These are phyloP conservation scores for Ophiorrhiza pumila DNA, from an alignment of 257 asterid genomes.

Conservation along the genomic window DNA sequence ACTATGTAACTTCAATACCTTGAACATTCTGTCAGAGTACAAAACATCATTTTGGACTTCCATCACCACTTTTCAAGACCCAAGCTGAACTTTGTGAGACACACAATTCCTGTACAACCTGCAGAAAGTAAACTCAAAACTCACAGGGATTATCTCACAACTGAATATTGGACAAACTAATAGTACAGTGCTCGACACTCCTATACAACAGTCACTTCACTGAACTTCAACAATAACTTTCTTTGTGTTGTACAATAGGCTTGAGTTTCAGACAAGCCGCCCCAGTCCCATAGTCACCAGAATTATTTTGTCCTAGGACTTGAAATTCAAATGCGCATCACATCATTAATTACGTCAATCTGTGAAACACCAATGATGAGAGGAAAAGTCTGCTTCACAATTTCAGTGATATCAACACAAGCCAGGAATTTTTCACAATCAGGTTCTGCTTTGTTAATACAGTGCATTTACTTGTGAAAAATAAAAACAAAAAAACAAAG, in stretches of 20 bases:
- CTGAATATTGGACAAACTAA: background rate
- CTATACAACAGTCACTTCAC: background rate
- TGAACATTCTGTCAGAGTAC: background rate
- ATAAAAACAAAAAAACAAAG: background rate
- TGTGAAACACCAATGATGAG: background rate
- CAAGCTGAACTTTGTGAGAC: slow-evolving; percentile 54
- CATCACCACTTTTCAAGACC: slow-evolving; percentile 59
- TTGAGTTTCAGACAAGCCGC: background rate
- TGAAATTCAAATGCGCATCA: background rate
- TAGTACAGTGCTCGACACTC: background rate
- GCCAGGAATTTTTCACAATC: background rate
- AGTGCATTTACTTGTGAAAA: background rate
- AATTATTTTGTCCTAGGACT: background rate
- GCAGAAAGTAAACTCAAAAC: slow-evolving; percentile 23
- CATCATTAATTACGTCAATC: background rate
- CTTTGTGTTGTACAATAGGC: background rate
- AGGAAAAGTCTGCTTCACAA: background rate
- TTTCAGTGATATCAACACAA: background rate
- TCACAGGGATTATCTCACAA: background rate
- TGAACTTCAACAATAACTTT: background rate
- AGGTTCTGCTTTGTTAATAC: background rate
- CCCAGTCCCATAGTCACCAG: background rate
- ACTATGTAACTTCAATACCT: slow-evolving; percentile 1
- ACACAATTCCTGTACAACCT: slow-evolving; percentile 73
- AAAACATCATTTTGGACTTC: slow-evolving; percentile 28